These are phyloP conservation scores for Simplicillium sp. DNA, from an alignment of 2,329 filamentous ascomycete species.

Conservation along the genomic window DNA sequence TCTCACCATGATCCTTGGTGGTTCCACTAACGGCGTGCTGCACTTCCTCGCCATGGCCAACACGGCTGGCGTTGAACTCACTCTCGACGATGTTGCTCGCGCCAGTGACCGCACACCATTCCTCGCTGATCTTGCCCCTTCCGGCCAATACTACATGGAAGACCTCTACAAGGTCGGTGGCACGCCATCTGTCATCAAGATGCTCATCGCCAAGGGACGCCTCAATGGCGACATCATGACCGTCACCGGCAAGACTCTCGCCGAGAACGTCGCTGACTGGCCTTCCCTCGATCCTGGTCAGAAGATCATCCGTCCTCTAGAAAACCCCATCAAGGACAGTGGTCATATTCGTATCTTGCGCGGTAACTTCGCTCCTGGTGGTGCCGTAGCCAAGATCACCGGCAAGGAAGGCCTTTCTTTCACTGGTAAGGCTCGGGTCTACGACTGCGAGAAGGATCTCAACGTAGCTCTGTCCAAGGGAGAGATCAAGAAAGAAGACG, in stretches of 20 bases:
- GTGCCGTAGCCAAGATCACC: slow-evolving; percentile 83
- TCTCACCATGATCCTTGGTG: slow-evolving; percentile 86
- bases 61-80: slow-evolving; percentile 67
- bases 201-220: slow-evolving; percentile 66
- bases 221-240: slow-evolving; percentile 73
- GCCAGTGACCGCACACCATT: slow-evolving; percentile 77
- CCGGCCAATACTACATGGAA: slow-evolving; percentile 77
- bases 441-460: slow-evolving; percentile 74
- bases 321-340: slow-evolving; percentile 59
- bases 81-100: slow-evolving; percentile 73
- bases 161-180: slow-evolving; percentile 82
- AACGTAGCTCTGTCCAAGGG: slow-evolving; percentile 66
- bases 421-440: slow-evolving; percentile 68
- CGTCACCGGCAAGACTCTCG: slow-evolving; percentile 75
- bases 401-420: slow-evolving; percentile 81
- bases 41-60: slow-evolving; percentile 88
- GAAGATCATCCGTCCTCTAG: slow-evolving; percentile 68
- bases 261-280: slow-evolving; percentile 69
- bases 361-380: slow-evolving; percentile 74
- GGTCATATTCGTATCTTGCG: slow-evolving; percentile 76
- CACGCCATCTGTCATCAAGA: slow-evolving; percentile 76
- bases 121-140: slow-evolving; percentile 77
- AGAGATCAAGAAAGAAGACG: slow-evolving; percentile 40
- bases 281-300: slow-evolving; percentile 72
- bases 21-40: slow-evolving; percentile 80